phyloP scores from a whole-genome alignment of 495 filamentous ascomycete species.

The Hyphodiscus hymeniophilus region DNA sequence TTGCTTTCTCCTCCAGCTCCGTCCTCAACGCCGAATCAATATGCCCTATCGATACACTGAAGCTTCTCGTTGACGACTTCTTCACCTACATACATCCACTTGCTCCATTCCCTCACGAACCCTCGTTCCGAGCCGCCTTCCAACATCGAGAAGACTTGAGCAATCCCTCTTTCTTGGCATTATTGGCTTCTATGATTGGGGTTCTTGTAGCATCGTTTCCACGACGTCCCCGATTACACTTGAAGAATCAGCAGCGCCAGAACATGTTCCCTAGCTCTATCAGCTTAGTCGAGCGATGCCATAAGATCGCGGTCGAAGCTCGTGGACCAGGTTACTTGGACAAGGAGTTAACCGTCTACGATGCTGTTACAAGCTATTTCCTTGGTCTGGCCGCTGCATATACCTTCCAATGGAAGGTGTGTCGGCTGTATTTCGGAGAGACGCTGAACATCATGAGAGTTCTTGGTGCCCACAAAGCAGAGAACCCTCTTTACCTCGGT shows the following conservation, averaged over 20 bases:
- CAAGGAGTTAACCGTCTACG: conserved; percentile 60
- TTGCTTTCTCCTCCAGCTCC: conserved; percentile 27
- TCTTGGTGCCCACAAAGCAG: conserved; percentile 49
- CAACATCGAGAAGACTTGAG: conserved; percentile 58
- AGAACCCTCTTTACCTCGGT: conserved; percentile 1
- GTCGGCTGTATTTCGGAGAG: conserved; percentile 64
- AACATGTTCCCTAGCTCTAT: conserved; percentile 58
- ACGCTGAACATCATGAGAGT: conserved; percentile 63
- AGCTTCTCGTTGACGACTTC: conserved; percentile 73
- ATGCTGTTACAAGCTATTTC: conserved; percentile 82
- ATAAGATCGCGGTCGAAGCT: conserved; percentile 61
- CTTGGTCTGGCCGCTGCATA: conserved; percentile 62
- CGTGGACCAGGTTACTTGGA: conserved; percentile 61
- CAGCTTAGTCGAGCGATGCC: conserved; percentile 64
- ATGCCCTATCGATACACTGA: conserved; percentile 56
- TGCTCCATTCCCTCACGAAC: conserved; percentile 79
- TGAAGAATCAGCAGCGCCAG: conserved; percentile 53
- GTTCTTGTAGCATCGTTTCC: conserved; percentile 73
- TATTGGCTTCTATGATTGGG: conserved; percentile 77
- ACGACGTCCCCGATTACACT: conserved; percentile 59
- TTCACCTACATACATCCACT: conserved; percentile 86
- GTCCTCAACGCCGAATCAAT: conserved; percentile 58
- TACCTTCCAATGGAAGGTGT: conserved; percentile 57
- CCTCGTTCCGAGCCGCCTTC: conserved; percentile 69
- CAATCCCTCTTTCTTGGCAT: conserved; percentile 61